Evolutionary conservation across 495 filamentous ascomycete genomes (phyloP).

Genomic region (Xylaria grammica): DNA sequence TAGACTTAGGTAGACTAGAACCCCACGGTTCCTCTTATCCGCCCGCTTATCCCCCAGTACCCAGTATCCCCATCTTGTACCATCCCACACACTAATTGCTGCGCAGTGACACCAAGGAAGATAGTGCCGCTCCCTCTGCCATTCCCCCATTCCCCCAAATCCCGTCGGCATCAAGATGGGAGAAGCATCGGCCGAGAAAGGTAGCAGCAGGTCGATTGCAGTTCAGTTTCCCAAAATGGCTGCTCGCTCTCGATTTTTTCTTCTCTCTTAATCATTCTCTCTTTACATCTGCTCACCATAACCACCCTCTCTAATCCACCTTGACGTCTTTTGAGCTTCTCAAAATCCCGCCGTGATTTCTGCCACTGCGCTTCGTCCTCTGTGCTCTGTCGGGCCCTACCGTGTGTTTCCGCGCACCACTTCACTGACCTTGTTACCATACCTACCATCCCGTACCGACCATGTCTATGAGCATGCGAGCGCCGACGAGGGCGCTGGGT

Average conservation of each 20-base stretch:
- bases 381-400: neutral
- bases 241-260: neutral
- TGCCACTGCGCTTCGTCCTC: neutral
- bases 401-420: neutral
- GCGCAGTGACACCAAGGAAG: neutral
- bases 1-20: too few species aligned
- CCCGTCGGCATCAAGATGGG: slow-evolving; percentile 9
- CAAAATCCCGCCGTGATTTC: neutral
- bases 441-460: slow-evolving; percentile 5
- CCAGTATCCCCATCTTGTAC: slow-evolving; percentile 9
- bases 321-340: neutral
- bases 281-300: neutral
- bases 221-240: neutral
- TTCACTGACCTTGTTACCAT: neutral
- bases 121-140: neutral
- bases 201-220: neutral
- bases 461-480: slow-evolving; percentile 59
- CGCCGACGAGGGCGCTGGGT: slow-evolving; percentile 49
- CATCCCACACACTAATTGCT: neutral
- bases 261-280: neutral
- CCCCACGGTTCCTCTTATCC: too few species aligned
- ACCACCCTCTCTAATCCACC: neutral
- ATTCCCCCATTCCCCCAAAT: slow-evolving; percentile 11
- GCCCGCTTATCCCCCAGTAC: too few species aligned
- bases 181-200: slow-evolving; percentile 15